Base-by-base conservation (phyloP, 371 early-diverging fungal genomes). In the Mortierella sp. region DNA sequence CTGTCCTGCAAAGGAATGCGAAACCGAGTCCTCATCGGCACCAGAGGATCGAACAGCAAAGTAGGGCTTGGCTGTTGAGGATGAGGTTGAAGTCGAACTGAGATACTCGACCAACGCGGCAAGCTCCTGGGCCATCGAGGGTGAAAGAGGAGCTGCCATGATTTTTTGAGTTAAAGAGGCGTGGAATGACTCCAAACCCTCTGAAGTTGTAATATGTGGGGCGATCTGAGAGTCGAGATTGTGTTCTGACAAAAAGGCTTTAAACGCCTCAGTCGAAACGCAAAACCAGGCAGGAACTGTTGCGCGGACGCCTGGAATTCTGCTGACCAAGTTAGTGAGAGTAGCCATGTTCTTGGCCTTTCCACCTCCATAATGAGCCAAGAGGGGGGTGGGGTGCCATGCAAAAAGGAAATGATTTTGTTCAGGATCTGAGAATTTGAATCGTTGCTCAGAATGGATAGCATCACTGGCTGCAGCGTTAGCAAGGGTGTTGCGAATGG, bases 21-120 rank as follows among this genome's bases (percentile, higher is more conserved):
- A 80, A n/a, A 77, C 81, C 8, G 81, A 76, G 61, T 84, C 84
- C 59, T 84, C 84, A 26, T 80, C 84, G 22, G 84, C 81, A 47
- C 81, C 84, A 20, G 84, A 84, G 20, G 84, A 84, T 9, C 84
- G 80, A 11, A 84, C 84, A n/a, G 84, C 84, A 68, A 80, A 80
- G 43, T 69, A 80, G 3, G 81, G 81, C 62, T 68, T 64, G 28
- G 37, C 11, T n/a, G 40, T 59, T 1, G 61, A 52, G 1, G 66
- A 62, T 1, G 75, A 73, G 20, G 59, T 64, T 5, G 74, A 73
- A 6, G 57, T 73, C 0, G 78, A 63, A 32, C 55, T 51, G 10
- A 80, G 68, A 64, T 64, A 66, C 47, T 69, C 66, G 14, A 80
- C 47, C 66, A 80, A 52, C 3, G 60, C 76, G 5, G 75, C 62